Base-by-base conservation (phyloP, 352 stramenopile species). In the Phytopythium litorale region DNA sequence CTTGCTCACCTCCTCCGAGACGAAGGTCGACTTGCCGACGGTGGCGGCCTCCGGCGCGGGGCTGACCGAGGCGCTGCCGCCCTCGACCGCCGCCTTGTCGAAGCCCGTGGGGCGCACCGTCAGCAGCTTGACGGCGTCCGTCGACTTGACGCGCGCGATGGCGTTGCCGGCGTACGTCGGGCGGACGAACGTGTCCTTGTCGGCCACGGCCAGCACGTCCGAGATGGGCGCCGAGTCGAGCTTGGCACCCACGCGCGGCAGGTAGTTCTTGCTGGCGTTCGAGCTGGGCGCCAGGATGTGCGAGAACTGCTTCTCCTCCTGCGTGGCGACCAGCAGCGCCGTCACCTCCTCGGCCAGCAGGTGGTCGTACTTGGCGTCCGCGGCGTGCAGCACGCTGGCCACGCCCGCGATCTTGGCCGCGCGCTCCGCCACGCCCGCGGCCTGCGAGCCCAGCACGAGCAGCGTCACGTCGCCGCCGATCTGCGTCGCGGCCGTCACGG, bases 241-340 rank as follows among this genome's bases (percentile, higher is more conserved):
- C 71, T 97, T 89, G 38, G 97, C 97, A 15, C 95, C 97, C 33
- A 97, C 82, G 35, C 98, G 92, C 19, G 97, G 97, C 46, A 99
- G 66, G 68, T 98, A 98, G 73, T 99, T 99, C 71, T 98, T 98
- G 38, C 89, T 96, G 65, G 91, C 89, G 76, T 99, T 99, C 58
- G 92, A 98, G 51, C 88, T 90, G 2, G 97, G 84, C 58, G 96
- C 95, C 49, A 99, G 66, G 63, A 99, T 97, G 81, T 98, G 84
- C 58, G 81, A 88, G 75, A 87, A 98, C 52, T 76, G 72, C 28
- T 79, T 73, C 3, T 71, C 75, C 59, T 84, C 68, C 63, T 96
- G 87, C 11, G 75, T 62, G 16, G 87, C 78, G 33, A 87, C 69
- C 38, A 96, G 72, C 62, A 96, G 63, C 62, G 88, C 79, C 50